Evolutionary conservation across 2,329 filamentous ascomycete species (phyloP).

Genomic region (Stagonosporopsis chrysanthemi): DNA sequence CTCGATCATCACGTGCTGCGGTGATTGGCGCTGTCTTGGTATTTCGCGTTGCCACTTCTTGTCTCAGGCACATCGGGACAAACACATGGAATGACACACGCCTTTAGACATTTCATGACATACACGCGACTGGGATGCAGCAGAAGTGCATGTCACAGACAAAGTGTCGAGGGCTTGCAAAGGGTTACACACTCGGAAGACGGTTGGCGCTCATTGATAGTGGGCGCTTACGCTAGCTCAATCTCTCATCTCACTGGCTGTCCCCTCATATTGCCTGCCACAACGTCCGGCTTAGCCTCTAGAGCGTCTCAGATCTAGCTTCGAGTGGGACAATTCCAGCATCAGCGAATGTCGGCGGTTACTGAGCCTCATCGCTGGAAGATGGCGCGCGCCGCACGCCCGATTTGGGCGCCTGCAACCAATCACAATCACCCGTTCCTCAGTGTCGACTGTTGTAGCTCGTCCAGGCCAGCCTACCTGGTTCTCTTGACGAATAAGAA

Average conservation of each 20-base stretch:
- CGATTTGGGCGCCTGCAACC: slow-evolving; percentile 37
- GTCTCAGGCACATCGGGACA: slow-evolving; percentile 6
- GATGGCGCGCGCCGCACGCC: slow-evolving; percentile 44
- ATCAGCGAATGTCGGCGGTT: slow-evolving; percentile 50
- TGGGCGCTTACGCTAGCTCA: slow-evolving; percentile 34
- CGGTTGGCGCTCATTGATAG: slow-evolving; percentile 31
- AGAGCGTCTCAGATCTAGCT: slow-evolving; percentile 47
- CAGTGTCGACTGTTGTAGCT: slow-evolving; percentile 34
- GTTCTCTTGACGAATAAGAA: slow-evolving; percentile 38
- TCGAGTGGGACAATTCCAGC: slow-evolving; percentile 43
- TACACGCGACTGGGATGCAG: slow-evolving; percentile 6
- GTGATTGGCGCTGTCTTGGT: neutral
- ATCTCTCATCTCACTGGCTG: slow-evolving; percentile 39
- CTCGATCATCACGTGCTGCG: neutral
- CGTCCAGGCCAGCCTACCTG: slow-evolving; percentile 36
- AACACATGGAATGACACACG: neutral
- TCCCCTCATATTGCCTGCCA: slow-evolving; percentile 35
- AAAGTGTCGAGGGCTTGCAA: slow-evolving; percentile 11
- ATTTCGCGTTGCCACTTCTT: neutral
- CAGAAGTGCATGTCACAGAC: slow-evolving; percentile 13
- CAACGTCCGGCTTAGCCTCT: slow-evolving; percentile 39
- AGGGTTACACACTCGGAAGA: slow-evolving; percentile 21
- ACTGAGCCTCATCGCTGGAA: slow-evolving; percentile 39
- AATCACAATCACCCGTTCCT: slow-evolving; percentile 39
- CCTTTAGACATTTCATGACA: slow-evolving; percentile 2